These are phyloP conservation scores for Hemisphaericaspora xylofermentans DNA, from an alignment of 1,139 yeast species.

Conservation along the genomic window DNA sequence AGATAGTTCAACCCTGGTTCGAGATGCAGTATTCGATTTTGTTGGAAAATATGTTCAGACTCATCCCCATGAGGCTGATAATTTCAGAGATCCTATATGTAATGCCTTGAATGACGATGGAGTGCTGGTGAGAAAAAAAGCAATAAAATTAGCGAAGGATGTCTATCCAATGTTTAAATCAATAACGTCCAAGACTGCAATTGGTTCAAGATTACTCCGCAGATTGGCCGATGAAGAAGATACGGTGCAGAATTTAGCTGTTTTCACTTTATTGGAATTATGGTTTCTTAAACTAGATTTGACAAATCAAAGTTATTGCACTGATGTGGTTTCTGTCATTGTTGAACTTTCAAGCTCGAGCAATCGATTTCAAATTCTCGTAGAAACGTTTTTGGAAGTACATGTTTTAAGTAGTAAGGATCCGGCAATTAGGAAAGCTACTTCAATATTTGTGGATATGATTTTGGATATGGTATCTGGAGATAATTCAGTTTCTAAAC, in stretches of 20 bases:
- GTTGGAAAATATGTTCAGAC: conserved; percentile 49
- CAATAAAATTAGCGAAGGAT: conserved; percentile 50
- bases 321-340: conserved; percentile 26
- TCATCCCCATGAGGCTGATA: conserved; percentile 44
- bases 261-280: conserved; percentile 37
- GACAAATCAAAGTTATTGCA: conserved; percentile 11
- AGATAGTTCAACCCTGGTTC: conserved; percentile 68
- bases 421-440: background rate
- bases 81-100: conserved; percentile 51
- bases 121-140: conserved; percentile 61
- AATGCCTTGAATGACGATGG: conserved; percentile 59
- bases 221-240: conserved; percentile 74
- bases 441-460: conserved; percentile 2
- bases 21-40: conserved; percentile 74
- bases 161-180: conserved; percentile 43
- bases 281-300: conserved; percentile 35
- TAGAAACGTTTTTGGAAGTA: conserved; percentile 27
- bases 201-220: conserved; percentile 51
- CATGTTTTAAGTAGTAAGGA: conserved; percentile 32
- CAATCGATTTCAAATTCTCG: conserved; percentile 45
- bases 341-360: conserved; percentile 33
- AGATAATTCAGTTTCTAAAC: conserved; percentile 20
- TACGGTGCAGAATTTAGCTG: conserved; percentile 46
- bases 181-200: conserved; percentile 34
- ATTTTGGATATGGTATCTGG: conserved; percentile 28